Conservation (phyloP, 306 rosid genomes). For the Begonia peltatifolia region DNA sequence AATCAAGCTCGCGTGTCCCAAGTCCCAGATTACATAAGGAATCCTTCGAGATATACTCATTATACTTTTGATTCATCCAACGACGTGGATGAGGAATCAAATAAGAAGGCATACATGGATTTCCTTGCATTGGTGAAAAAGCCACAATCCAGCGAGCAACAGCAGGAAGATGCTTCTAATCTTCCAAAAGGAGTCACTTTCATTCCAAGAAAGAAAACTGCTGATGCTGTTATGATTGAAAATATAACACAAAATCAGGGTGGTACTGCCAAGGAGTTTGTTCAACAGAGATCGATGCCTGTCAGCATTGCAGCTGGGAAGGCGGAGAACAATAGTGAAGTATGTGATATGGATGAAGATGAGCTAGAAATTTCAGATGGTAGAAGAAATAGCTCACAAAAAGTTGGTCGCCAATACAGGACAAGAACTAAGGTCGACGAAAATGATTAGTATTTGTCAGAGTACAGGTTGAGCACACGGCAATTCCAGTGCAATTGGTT, state of each 20-base stretch:
- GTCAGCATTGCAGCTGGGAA: conserved; percentile 37
- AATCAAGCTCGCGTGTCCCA: neutral
- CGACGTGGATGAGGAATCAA: conserved; percentile 57
- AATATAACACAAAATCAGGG: conserved; percentile 25
- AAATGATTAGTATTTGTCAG: neutral
- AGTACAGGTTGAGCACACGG: neutral
- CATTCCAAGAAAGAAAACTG: conserved; percentile 63
- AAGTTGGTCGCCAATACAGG: conserved; percentile 51
- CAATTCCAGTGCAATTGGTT: too few relatives aligned
- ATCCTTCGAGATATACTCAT: conserved; percentile 55
- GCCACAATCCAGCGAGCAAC: conserved; percentile 22
- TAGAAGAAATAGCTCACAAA: conserved; percentile 27
- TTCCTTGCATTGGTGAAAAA: conserved; percentile 33
- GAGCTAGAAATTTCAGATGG: conserved; percentile 27
- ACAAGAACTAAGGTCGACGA: conserved; percentile 24
- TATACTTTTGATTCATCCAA: conserved; percentile 54
- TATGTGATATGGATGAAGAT: conserved; percentile 91
- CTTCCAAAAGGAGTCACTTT: conserved; percentile 48
- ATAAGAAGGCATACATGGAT: conserved; percentile 70
- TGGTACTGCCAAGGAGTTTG: conserved; percentile 20
- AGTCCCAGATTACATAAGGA: conserved; percentile 66
- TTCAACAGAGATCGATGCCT: conserved; percentile 21
- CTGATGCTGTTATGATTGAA: conserved; percentile 45
- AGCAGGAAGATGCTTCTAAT: conserved; percentile 22
- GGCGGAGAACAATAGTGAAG: conserved; percentile 29